Evolutionary conservation across 306 rosid species (phyloP), one percentile per base, ranked within the genome.

Genomic region (Prunus kanzakura): DNA sequence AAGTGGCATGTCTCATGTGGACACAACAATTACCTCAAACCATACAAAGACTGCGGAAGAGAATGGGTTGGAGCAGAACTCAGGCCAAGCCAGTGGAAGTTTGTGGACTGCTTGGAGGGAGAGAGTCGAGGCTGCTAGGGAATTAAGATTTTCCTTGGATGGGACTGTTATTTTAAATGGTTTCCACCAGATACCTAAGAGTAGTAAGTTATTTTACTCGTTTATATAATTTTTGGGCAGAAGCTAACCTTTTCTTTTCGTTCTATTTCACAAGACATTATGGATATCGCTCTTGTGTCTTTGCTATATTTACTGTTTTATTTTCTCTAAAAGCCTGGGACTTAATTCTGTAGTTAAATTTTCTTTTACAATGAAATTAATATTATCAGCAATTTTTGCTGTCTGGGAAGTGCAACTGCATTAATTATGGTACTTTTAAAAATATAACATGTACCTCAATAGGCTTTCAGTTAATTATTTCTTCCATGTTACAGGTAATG

Each of bases 91-190:
- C 57, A 83, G 64, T 80, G 76, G 84, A 78, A 87, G 90, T 68
- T 45, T 76, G 80, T 95, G 99, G 99, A 89, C 80, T 83, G 84
- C 87, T 75, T 95, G 97, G 99, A 89, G 95, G 77, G 86, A 70
- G 80, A 89, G 97, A 84, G 99, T 95, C 72, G 96, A 89, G 82
- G 88, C 91, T 8, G 79, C 83, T 38, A 87, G 97, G 82, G 78
- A 66, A 66, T 79, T 90, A n/a, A 88, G 97, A 61, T 92, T 89
- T 90, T 95, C 96, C 56, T 81, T 91, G 80, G 88, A 67, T 57
- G 98, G 98, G 82, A 84, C 82, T 84, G 77, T 88, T 68, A 75
- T 88, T 65, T 89, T 87, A 73, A 67, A 78, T 80, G 71, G 49
- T 77, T 47, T 50, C 71, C 85, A 60, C 29, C 74, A 69, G 73